Evolutionary conservation across 2,329 filamentous ascomycete species (phyloP).

Genomic region (Pseudocercospora fuligena): DNA sequence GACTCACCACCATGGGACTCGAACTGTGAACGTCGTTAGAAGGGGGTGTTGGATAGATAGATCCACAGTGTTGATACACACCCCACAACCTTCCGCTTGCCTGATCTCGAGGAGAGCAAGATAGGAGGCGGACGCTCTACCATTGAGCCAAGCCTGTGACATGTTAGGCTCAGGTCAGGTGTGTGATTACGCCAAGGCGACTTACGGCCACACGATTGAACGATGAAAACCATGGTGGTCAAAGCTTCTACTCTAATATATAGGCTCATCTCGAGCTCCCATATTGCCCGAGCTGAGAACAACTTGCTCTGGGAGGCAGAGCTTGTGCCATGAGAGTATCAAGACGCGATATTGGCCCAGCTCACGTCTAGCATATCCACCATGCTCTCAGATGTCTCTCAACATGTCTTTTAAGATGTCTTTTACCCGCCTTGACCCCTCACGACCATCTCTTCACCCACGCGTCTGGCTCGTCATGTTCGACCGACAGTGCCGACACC

Average conservation of each 20-base stretch:
- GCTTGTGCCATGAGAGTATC: too few species aligned
- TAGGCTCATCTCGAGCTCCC: neutral
- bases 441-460: too few species aligned
- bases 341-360: too few species aligned
- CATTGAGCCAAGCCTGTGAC: constrained; percentile 24
- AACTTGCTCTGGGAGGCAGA: too few species aligned
- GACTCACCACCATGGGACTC: constrained; percentile 7
- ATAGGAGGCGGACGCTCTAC: constrained; percentile 32
- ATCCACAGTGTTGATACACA: neutral
- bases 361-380: too few species aligned
- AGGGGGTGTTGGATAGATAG: neutral
- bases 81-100: constrained; percentile 30
- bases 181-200: neutral
- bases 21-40: neutral
- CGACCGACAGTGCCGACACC: too few species aligned
- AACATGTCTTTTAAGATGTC: too few species aligned
- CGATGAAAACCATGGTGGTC: constrained; percentile 11
- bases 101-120: neutral
- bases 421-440: too few species aligned
- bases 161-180: neutral
- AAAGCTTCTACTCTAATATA: constrained; percentile 10
- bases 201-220: constrained; percentile 9
- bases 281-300: neutral
- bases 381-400: too few species aligned
- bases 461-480: too few species aligned